A percentile compares a stretch with the other conserved stretches of the same genome.
Conservation (phyloP, 345 rosid species). For the Hibiscus trionum region DNA sequence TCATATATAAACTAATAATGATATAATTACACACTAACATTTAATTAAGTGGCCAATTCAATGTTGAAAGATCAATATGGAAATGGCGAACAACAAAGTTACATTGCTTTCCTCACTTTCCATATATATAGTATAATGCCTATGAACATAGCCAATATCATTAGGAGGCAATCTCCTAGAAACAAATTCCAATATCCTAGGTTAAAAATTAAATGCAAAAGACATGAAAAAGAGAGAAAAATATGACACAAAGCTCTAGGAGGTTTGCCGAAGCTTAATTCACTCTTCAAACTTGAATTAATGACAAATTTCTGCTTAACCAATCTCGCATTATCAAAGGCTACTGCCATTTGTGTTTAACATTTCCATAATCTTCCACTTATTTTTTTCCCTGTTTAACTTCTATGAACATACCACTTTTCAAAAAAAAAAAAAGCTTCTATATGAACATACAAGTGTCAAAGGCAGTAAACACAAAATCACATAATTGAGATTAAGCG, state of each 20-base stretch:
- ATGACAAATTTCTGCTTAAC: neutral
- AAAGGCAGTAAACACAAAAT: too few relatives aligned
- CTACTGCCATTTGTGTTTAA: too few relatives aligned
- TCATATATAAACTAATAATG: too few relatives aligned
- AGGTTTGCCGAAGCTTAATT: neutral
- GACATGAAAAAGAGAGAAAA: neutral
- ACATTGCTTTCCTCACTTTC: constrained; percentile 4
- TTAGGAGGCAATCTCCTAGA: constrained; percentile 6
- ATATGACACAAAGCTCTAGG: constrained; percentile 30
- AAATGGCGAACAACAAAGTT: constrained; percentile 13
- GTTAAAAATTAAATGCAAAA: constrained; percentile 6
- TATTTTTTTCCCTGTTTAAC: too few relatives aligned
- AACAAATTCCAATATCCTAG: constrained; percentile 14
- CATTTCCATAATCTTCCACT: too few relatives aligned
- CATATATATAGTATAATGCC: neutral
- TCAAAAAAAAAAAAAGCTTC: neutral
- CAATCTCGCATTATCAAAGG: neutral
- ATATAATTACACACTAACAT: too few relatives aligned
- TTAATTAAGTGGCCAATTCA: neutral
- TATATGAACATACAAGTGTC: neutral
- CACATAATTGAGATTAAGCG: neutral
- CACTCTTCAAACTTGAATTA: neutral
- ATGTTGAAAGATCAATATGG: constrained; percentile 10
- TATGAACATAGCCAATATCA: constrained; percentile 7
- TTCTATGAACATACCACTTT: too few relatives aligned